Evolutionary conservation across 2,329 filamentous ascomycete genomes (phyloP).

Genomic region (Albophoma yamanashiensis): DNA sequence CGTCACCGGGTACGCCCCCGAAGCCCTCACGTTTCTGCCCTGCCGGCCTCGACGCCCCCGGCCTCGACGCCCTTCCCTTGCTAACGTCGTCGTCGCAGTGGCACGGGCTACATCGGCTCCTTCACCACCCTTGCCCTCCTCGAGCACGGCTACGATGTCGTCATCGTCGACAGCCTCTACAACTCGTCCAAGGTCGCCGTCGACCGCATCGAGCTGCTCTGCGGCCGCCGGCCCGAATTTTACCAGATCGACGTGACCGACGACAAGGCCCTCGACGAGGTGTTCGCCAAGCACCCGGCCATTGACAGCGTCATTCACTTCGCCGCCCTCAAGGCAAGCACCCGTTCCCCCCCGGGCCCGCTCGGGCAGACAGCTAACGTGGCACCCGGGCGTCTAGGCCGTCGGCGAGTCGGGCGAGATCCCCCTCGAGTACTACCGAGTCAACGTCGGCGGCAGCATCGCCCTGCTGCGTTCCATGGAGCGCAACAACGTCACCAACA

Average conservation of each 20-base stretch:
- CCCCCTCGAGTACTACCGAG: slow-evolving; percentile 93
- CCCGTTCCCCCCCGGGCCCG: not conserved
- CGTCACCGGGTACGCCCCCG: slow-evolving; percentile 64
- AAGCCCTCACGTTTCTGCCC: too few species aligned
- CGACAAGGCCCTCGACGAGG: slow-evolving; percentile 69
- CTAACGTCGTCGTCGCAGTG: slow-evolving; percentile 41
- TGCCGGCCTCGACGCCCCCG: not conserved
- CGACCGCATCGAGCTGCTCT: slow-evolving; percentile 90
- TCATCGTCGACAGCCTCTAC: slow-evolving; percentile 94
- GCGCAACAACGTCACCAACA: slow-evolving; percentile 84
- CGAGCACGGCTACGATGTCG: slow-evolving; percentile 88
- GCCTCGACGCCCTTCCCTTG: not conserved
- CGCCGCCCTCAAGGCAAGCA: slow-evolving; percentile 72
- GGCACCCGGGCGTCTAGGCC: slow-evolving; percentile 43
- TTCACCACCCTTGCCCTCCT: slow-evolving; percentile 91
- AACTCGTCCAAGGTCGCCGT: slow-evolving; percentile 89
- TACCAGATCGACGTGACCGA: slow-evolving; percentile 83
- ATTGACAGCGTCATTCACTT: slow-evolving; percentile 99
- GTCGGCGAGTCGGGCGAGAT: slow-evolving; percentile 92
- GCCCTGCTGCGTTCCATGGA: slow-evolving; percentile 79
- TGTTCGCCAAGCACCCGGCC: slow-evolving; percentile 80
- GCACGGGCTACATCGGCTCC: slow-evolving; percentile 97
- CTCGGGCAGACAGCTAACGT: slow-evolving; percentile 4
- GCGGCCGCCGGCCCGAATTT: slow-evolving; percentile 77
- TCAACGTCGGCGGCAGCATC: slow-evolving; percentile 92